Evolutionary conservation across 2,329 filamentous ascomycete species (phyloP).

Genomic region (Sclerotinia spermophila): DNA sequence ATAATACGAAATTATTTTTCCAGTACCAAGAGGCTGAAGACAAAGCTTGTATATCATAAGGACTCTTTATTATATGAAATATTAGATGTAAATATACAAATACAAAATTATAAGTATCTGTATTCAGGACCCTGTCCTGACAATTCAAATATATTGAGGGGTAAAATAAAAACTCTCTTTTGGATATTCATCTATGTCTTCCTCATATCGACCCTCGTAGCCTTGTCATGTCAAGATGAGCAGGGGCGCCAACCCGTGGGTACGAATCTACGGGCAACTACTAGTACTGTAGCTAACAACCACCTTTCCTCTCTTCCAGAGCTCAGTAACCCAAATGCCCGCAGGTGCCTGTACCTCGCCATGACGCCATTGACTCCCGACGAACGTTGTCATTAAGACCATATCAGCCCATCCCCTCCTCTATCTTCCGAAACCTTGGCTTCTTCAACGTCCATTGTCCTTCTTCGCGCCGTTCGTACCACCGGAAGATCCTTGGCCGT

Average conservation of each 20-base stretch:
- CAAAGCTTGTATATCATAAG: too few species aligned
- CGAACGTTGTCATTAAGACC: constrained; percentile 18
- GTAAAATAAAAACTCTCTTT: neutral
- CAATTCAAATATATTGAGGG: constrained; percentile 6
- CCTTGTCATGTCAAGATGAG: constrained; percentile 1
- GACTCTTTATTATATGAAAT: neutral
- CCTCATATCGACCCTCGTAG: neutral
- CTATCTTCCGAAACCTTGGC: neutral
- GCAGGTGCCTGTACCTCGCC: constrained; percentile 17
- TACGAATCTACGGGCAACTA: neutral
- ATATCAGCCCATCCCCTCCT: neutral
- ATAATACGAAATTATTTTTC: too few species aligned
- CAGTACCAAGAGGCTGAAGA: too few species aligned
- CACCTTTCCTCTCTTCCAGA: neutral
- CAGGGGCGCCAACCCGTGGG: neutral
- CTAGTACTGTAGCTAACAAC: constrained; percentile 1
- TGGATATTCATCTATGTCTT: neutral
- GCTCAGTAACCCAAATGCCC: neutral
- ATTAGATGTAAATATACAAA: neutral
- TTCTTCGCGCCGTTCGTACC: constrained; percentile 2
- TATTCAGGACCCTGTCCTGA: neutral
- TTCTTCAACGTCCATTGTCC: neutral
- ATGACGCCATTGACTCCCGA: constrained; percentile 23
- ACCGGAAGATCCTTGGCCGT: constrained; percentile 14
- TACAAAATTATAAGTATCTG: neutral